phyloP scores from a whole-genome alignment of 169 alveolate species.

The Amoebophrya sp. region DNA sequence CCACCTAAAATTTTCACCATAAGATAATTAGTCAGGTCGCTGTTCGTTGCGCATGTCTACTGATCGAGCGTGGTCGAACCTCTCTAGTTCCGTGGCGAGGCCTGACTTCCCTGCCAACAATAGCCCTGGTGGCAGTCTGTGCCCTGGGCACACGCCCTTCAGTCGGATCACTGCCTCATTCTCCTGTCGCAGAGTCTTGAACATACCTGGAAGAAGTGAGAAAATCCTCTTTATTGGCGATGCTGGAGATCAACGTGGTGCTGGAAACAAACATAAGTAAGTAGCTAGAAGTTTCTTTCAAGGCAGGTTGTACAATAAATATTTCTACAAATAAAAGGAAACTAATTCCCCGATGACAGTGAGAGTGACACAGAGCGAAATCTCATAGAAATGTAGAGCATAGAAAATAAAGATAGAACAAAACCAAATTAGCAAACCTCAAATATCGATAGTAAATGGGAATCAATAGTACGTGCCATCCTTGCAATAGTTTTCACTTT shows the following conservation, averaged over 20 bases:
- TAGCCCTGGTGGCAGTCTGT: conserved; percentile 87
- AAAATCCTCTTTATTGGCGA: not conserved
- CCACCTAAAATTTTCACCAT: no score
- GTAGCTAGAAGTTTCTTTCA: not conserved
- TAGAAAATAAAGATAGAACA: no score
- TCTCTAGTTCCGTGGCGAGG: conserved; percentile 44
- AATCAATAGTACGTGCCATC: conserved; percentile 18
- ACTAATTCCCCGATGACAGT: not conserved
- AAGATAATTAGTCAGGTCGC: conserved; percentile 20
- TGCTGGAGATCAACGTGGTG: not conserved
- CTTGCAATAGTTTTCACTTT: not conserved
- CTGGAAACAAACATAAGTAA: not conserved
- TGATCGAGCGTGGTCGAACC: not conserved
- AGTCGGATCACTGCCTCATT: conserved; percentile 78
- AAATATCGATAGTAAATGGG: no score
- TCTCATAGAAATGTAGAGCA: not conserved
- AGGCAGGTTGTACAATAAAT: not conserved
- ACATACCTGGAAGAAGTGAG: conserved; percentile 60
- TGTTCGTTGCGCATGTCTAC: not conserved
- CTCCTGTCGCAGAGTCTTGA: conserved; percentile 73
- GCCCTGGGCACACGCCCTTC: conserved; percentile 89
- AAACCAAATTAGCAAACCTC: no score
- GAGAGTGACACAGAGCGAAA: not conserved
- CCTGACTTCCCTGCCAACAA: conserved; percentile 80
- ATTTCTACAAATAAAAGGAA: not conserved